Percentiles rank a stretch among this genome's conserved stretches.
Conservation (phyloP, 257 asterid species). For the Jasminum sambac region DNA sequence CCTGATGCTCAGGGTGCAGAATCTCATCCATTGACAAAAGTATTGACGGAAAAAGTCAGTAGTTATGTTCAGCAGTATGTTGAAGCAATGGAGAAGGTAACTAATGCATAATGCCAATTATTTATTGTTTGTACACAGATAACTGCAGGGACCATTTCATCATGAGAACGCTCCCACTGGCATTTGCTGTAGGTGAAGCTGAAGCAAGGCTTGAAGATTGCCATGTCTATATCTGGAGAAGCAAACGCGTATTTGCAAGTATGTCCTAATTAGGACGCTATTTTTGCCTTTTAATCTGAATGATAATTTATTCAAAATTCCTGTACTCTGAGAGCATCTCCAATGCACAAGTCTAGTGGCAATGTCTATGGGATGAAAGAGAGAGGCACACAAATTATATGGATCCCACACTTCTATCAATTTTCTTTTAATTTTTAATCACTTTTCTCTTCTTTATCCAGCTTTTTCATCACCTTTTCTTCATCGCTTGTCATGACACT, state of each 20-base stretch:
- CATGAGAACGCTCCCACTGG: conserved; percentile 22
- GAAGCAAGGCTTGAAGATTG: conserved; percentile 92
- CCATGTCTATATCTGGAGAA: conserved; percentile 87
- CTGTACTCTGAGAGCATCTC: no score
- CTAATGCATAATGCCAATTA: conserved; percentile 12
- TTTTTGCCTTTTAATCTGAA: conserved; percentile 13
- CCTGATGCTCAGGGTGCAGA: conserved; percentile 77
- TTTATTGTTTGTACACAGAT: conserved; percentile 17
- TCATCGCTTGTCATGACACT: no score
- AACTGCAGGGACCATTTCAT: conserved; percentile 18
- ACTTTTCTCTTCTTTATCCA: no score
- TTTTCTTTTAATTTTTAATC: no score
- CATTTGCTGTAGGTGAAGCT: conserved; percentile 65
- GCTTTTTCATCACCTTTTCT: no score
- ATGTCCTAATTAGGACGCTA: conserved; percentile 24
- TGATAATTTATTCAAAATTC: background rate
- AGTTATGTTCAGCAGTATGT: conserved; percentile 61
- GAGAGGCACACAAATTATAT: no score
- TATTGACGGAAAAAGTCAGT: conserved; percentile 75
- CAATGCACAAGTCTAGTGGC: no score
- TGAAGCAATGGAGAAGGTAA: conserved; percentile 96
- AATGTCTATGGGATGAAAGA: no score
- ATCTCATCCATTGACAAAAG: conserved; percentile 67
- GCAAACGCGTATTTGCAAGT: conserved; percentile 96
- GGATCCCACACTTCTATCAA: no score